Base-by-base conservation (phyloP, 441 rosid species). In the Populus trichocarpa region DNA sequence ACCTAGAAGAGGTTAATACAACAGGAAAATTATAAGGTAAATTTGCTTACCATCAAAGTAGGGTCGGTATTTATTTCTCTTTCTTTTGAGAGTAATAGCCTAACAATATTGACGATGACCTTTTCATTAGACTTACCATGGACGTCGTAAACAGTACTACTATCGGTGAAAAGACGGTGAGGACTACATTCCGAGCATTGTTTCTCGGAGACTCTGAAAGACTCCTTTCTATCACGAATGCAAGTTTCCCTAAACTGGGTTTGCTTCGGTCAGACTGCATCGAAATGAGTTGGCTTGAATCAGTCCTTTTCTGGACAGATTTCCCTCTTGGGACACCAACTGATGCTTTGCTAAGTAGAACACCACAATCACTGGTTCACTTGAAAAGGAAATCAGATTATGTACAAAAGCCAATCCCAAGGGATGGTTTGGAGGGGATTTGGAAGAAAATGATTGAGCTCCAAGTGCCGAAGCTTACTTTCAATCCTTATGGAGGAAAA, bases 381-480 rank as follows among this genome's bases (percentile, higher is more conserved):
- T 88, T 92, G 80, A 90, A 92, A 68, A 86, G 84, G 23, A 92
- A 92, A 82, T 87, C 94, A 2, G 97, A 90, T 20, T 90, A 79
- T 33, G 91, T 90, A 16, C 78, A 75, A 73, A 57, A 79, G 18
- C 86, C 81, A 0, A 84, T 92, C 2, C 86, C 91, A 2, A 78
- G 69, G 74, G 69, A 38, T 22, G 95, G 74, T 10, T 74, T 91
- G 5, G 85, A 88, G 63, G 90, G 89, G 0, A 59, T 92, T 8
- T 83, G 87, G 87, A 78, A 86, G 74, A 85, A 74, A 14, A 40
- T 87, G n/a, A 2, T 87, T n/a, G 82, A 88, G 75, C 87, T 86
- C 71, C 80, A 87, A 4, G n/a, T 2, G 0, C 83, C 89, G 8
- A 2, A 67, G 18, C 35, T 88, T 73, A 77, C 78, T 33, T 79